Base-by-base conservation (phyloP, 2,329 filamentous ascomycete genomes). In the Stemphylium beticola region DNA sequence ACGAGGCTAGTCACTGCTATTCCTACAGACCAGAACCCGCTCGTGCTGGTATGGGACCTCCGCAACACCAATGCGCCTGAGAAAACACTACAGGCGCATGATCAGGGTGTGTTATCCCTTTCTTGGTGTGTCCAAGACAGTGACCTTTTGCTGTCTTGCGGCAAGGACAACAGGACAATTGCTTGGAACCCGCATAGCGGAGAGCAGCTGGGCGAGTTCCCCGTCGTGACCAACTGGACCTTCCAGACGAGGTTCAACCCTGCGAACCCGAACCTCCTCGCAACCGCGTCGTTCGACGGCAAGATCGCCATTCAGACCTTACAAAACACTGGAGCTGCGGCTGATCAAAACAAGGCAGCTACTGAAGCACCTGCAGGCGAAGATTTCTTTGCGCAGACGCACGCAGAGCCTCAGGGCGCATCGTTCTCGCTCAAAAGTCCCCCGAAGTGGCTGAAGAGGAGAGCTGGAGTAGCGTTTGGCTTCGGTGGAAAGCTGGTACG, bases 221-320 rank as follows among this genome's bases (percentile, higher is more conserved):
- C 93, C 4, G 92, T 97, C 68, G 93, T 96, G 49, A 97, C 93
- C n/a, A 99, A 98, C 77, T 99, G 95, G 93, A 96, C 93, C 5
- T 99, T 99, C 81, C 88, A 93, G 73, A 96, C 95, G 4, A 86
- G 89, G 58, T 98, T 96, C 84, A 93, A 96, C 74, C 95, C 95
- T 26, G 87, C 91, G 65, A 96, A 99, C 75, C 93, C 95, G 10
- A 91, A 88, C 71, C 82, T 99, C 53, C 91, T 93, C 44, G 96
- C 96, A 15, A 98, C 95, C 15, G 95, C 96, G 9, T 96, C 93
- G 2, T 98, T 98, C 64, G 95, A 99, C 71, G 95, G 96, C 66
- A 97, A 96, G 78, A 96, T 99, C 60, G 88, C 90, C 2, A 82
- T 99, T 39, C 93, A 97, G 74, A 96, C 93, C 1, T 83, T 97